Conservation (phyloP, 805 yeast genomes). For the Ogataea dorogensis region DNA sequence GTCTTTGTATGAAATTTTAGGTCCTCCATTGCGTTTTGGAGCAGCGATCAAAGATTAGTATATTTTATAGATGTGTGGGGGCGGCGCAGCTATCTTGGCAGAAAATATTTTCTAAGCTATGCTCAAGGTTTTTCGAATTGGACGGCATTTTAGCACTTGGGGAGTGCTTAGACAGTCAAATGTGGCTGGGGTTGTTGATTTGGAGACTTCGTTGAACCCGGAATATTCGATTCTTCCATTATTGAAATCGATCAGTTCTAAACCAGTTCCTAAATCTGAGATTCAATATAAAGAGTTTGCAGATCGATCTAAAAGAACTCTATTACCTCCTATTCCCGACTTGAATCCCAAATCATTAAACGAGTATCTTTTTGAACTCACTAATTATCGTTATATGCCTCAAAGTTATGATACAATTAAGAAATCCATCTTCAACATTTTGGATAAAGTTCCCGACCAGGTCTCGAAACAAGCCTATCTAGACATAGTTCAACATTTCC, state of each 20-base stretch:
- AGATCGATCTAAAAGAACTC: constrained; percentile 17
- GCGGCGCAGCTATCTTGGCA: constrained; percentile 11
- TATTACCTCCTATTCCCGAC: constrained; percentile 21
- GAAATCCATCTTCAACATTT: constrained; percentile 12
- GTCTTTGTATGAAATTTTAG: constrained; percentile 29
- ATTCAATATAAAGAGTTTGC: constrained; percentile 22
- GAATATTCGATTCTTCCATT: constrained; percentile 24
- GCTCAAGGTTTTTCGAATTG: no score
- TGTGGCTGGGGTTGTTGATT: no score
- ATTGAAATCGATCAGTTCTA: constrained; percentile 20
- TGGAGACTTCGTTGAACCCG: no score
- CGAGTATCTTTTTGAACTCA: constrained; percentile 20
- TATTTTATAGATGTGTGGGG: constrained; percentile 1
- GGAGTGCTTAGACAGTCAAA: neutral
- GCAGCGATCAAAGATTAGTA: neutral
- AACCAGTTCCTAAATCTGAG: constrained; percentile 23
- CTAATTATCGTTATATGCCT: constrained; percentile 20
- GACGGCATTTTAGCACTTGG: no score
- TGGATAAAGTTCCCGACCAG: constrained; percentile 16
- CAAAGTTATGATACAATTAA: constrained; percentile 13
- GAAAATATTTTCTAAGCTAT: neutral
- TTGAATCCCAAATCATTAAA: constrained; percentile 13
- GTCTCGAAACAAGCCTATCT: constrained; percentile 23
- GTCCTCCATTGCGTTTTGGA: constrained; percentile 8
- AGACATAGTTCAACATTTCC: constrained; percentile 17